Evolutionary conservation across 1,284 basidiomycete species (phyloP).

Genomic region (Ustilago bromivora): DNA sequence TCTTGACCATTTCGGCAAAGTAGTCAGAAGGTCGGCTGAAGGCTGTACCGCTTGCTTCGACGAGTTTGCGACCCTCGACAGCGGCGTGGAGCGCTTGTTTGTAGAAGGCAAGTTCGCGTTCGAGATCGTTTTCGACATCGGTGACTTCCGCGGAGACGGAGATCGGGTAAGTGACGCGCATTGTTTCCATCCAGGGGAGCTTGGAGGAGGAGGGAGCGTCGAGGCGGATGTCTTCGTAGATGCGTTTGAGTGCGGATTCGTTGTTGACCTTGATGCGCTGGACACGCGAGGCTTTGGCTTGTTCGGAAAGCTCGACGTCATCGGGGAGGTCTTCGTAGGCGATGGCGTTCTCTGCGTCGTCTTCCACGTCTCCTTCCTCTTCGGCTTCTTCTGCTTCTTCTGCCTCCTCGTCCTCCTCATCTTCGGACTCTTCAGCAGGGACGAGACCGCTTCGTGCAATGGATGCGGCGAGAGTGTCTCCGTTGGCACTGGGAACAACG

Average conservation of each 20-base stretch:
- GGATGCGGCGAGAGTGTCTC: constrained; percentile 63
- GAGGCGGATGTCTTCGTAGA: constrained; percentile 60
- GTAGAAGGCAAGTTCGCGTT: constrained; percentile 96
- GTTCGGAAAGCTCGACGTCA: constrained; percentile 50
- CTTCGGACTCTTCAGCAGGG: constrained; percentile 42
- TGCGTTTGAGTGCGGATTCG: constrained; percentile 55
- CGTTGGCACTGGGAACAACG: constrained; percentile 50
- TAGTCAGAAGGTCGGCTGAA: constrained; percentile 95
- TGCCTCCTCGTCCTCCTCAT: constrained; percentile 48
- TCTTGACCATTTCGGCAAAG: constrained; percentile 99
- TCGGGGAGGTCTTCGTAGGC: constrained; percentile 61
- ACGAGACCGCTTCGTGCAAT: constrained; percentile 65
- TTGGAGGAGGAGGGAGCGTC: constrained; percentile 47
- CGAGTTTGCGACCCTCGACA: constrained; percentile 79
- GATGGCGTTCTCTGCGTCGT: constrained; percentile 35
- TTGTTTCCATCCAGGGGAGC: constrained; percentile 68
- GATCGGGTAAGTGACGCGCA: constrained; percentile 57
- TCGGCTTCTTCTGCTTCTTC: constrained; percentile 49
- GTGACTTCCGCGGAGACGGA: constrained; percentile 73
- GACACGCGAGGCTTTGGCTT: constrained; percentile 51
- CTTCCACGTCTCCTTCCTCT: constrained; percentile 50
- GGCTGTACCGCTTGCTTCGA: constrained; percentile 80
- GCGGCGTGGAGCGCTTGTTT: constrained; percentile 91
- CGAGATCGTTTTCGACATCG: constrained; percentile 82
- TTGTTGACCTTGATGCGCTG: constrained; percentile 67